Evolutionary conservation across 208 protist species (phyloP).

Genomic region (Naegleria gruberi): DNA sequence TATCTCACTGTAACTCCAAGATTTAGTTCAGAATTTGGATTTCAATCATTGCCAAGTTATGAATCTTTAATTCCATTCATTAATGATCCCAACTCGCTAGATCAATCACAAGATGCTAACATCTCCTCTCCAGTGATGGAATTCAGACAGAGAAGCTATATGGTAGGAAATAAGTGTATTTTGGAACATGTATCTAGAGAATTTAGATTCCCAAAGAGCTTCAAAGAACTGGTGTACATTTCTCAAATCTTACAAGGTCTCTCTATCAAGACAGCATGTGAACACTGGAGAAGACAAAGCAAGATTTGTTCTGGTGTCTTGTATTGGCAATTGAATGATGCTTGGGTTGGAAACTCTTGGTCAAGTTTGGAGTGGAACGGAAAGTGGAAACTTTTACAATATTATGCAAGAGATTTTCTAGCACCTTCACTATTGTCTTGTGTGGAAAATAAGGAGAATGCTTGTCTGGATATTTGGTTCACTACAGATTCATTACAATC

Average conservation of each 20-base stretch:
- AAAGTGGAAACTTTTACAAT: neutral
- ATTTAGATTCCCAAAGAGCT: neutral
- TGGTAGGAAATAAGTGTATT: neutral
- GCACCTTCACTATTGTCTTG: neutral
- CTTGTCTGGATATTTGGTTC: neutral
- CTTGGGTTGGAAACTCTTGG: neutral
- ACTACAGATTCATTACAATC: neutral
- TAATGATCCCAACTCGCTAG: neutral
- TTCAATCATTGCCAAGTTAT: neutral
- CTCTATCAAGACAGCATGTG: neutral
- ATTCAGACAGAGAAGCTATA: neutral
- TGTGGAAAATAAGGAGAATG: neutral
- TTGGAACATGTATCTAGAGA: neutral
- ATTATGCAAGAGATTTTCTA: neutral
- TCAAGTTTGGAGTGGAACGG: neutral
- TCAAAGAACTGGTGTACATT: neutral
- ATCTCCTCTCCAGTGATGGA: neutral
- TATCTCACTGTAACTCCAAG: neutral
- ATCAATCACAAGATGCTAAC: neutral
- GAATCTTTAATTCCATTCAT: neutral
- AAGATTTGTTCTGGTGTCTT: neutral
- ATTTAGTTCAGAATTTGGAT: slow-evolving; percentile 8
- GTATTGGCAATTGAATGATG: neutral
- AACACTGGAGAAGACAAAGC: neutral
- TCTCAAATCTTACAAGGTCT: neutral